Evolutionary conservation across 805 yeast genomes (phyloP), one percentile per base, ranked within the genome.

Genomic region (Isabelozyma gotoi): DNA sequence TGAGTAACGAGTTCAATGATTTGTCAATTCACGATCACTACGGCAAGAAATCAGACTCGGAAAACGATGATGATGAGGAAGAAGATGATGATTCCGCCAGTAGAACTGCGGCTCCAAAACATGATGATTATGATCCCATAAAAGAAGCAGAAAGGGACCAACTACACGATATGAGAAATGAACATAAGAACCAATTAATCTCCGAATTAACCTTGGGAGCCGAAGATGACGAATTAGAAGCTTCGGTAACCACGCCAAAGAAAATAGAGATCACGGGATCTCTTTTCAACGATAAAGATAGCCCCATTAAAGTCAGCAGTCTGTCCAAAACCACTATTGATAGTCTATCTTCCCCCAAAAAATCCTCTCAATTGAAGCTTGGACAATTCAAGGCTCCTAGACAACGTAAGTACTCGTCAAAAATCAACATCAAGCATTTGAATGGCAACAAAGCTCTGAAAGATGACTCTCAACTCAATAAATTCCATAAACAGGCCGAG

Each of bases 141-240:
- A 15, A 34, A 33, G 37, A 31, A 14, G 47, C 51, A 14, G 51
- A 47, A 27, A 31, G 48, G 6, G 63, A 59, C 18, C 68, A 62
- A 48, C 41, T 50, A 29, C 49, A 55, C 17, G 62, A 70, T 43
- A 53, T 75, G 36, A 67, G 62, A 43, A 66, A 59, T 36, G 70
- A 67, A 47, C 66, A 60, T 47, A 49, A 66, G 38, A 55, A 57
- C 36, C 65, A 57, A 41, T 64, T 77, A 8, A 44, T 81, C 19
- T 64, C 77, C 1, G 71, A 76, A 14, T 63, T 82, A 35, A 69
- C 78, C 5, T 58, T 59, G 27, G 69, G 66, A 27, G 62, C 68
- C 4, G 53, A 48, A 14, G 53, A 45, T 31, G 50, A 56, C 34
- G 55, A 52, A 8, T 63, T 71, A 36, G 77, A 75, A 24, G 63